A percentile compares a stretch with the other conserved stretches of the same genome.
Conservation (phyloP, 2,329 filamentous ascomycete species). For the Xylariaceae sp. region DNA sequence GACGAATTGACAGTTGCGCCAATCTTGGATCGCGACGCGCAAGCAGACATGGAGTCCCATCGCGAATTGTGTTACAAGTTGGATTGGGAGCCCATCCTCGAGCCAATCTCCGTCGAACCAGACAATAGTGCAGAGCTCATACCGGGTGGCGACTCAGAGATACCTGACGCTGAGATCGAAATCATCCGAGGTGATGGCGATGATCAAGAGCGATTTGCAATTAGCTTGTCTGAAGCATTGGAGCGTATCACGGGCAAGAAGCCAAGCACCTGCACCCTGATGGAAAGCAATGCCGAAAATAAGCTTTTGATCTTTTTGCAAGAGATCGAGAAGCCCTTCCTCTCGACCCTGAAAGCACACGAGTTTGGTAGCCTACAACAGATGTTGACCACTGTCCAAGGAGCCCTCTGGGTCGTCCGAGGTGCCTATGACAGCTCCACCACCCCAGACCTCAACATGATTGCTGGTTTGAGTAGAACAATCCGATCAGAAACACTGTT, state of each 20-base stretch:
- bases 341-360: conserved; percentile 33
- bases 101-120: conserved; percentile 18
- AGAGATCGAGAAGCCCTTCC: conserved; percentile 40
- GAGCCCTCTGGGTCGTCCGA: conserved; percentile 33
- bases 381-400: conserved; percentile 23
- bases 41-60: conserved; percentile 24
- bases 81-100: conserved; percentile 39
- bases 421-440: conserved; percentile 30
- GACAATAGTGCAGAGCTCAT: conserved; percentile 2
- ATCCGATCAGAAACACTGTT: conserved; percentile 30
- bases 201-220: conserved; percentile 29
- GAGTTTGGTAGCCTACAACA: conserved; percentile 33
- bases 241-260: conserved; percentile 28
- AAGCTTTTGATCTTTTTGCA: conserved; percentile 39
- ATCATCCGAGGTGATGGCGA: conserved; percentile 34
- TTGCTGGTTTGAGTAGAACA: conserved; percentile 28
- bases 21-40: conserved; percentile 32
- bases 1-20: conserved; percentile 36
- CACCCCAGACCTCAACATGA: conserved; percentile 29
- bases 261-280: conserved; percentile 27
- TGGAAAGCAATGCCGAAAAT: conserved; percentile 25
- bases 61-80: conserved; percentile 43
- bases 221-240: conserved; percentile 29
- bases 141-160: conserved; percentile 8
- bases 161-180: conserved; percentile 28